These are phyloP conservation scores for Coemansia sp. DNA, from an alignment of 371 early-diverging fungal genomes.

Conservation along the genomic window DNA sequence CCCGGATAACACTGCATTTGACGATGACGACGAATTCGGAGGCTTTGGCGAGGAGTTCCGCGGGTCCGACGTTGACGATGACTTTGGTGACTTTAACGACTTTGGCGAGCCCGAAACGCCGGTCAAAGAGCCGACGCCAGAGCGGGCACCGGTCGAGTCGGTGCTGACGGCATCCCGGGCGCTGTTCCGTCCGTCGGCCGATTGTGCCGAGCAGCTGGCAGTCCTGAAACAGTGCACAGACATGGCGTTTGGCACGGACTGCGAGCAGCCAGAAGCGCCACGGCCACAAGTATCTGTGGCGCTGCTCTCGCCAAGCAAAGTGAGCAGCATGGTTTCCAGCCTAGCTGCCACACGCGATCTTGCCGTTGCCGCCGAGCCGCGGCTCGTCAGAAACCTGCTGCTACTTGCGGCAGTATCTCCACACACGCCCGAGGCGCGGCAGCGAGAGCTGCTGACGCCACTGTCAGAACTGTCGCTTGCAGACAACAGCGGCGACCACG, in stretches of 20 bases:
- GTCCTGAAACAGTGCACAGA: background rate
- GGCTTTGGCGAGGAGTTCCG: conserved; percentile 14
- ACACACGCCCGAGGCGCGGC: conserved; percentile 3
- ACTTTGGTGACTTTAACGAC: conserved; percentile 22
- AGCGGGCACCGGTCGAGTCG: conserved; percentile 2
- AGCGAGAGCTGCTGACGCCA: conserved; percentile 16
- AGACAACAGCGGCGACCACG: too few relatives aligned
- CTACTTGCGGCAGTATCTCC: conserved; percentile 5
- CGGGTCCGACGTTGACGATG: conserved; percentile 13
- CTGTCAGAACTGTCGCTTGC: conserved; percentile 1
- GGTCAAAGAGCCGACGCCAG: background rate
- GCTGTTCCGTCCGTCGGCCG: background rate
- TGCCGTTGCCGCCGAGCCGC: conserved; percentile 12
- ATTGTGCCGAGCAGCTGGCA: background rate
- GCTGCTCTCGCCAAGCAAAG: background rate
- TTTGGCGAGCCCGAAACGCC: conserved; percentile 20
- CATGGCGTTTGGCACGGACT: background rate
- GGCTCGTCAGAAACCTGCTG: conserved; percentile 33
- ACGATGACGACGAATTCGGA: conserved; percentile 5
- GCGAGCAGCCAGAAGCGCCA: background rate
- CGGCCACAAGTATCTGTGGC: background rate
- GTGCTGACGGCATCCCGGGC: background rate
- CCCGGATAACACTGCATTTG: conserved; percentile 1
- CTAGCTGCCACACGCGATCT: background rate
- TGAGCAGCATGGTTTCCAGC: background rate